Evolutionary conservation across 2,329 filamentous ascomycete species (phyloP).

Genomic region (Microsporum canis): DNA sequence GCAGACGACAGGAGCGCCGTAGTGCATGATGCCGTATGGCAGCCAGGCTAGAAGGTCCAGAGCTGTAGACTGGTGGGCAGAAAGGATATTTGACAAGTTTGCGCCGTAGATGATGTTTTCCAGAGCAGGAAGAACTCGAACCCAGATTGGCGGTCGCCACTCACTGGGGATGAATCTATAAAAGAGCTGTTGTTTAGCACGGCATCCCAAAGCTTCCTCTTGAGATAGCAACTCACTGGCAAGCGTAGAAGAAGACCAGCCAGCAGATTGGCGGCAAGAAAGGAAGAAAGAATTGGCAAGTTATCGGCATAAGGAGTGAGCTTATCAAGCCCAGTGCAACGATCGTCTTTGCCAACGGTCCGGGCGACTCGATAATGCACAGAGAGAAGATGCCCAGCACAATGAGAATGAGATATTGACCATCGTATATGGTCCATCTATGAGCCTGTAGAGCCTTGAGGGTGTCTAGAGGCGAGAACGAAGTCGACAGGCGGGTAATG

Average conservation of each 20-base stretch:
- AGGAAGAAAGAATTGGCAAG: constrained; percentile 82
- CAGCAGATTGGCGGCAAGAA: constrained; percentile 76
- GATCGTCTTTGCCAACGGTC: constrained; percentile 65
- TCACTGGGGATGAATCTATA: constrained; percentile 75
- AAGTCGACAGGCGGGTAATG: constrained; percentile 66
- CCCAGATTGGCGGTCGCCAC: constrained; percentile 88
- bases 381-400: constrained; percentile 71
- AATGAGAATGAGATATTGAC: constrained; percentile 68
- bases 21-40: constrained; percentile 85
- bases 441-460: constrained; percentile 64
- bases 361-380: constrained; percentile 65
- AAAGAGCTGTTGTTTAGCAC: neutral
- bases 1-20: constrained; percentile 70
- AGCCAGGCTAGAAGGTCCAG: constrained; percentile 87
- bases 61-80: constrained; percentile 70
- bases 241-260: constrained; percentile 83
- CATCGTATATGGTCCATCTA: constrained; percentile 70
- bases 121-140: constrained; percentile 81
- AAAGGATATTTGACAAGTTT: constrained; percentile 90
- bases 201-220: neutral
- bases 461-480: constrained; percentile 69
- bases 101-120: constrained; percentile 96
- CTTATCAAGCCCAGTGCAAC: constrained; percentile 56
- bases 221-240: constrained; percentile 55
- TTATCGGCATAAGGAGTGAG: constrained; percentile 68